A percentile compares a stretch with the other conserved stretches of the same genome.
Evolutionary conservation across 2,329 filamentous ascomycete genomes (phyloP).

Genomic region (Thelonectria blattea): DNA sequence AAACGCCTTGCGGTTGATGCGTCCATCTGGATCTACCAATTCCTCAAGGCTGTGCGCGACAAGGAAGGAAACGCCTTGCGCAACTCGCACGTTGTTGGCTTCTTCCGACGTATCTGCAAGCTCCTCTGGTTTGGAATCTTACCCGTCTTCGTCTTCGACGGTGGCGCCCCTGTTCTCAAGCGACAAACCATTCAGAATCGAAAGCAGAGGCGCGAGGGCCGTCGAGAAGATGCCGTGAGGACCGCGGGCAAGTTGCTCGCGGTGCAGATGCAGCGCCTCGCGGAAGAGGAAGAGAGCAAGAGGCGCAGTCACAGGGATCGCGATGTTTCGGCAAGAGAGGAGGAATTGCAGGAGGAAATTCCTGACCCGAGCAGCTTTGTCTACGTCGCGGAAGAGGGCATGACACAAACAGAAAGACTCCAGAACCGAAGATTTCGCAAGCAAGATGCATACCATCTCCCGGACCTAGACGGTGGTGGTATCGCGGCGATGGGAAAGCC

Average conservation of each 20-base stretch:
- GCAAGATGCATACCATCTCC: slow-evolving; percentile 94
- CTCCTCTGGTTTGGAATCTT: slow-evolving; percentile 95
- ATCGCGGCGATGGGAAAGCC: slow-evolving; percentile 87
- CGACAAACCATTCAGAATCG: slow-evolving; percentile 84
- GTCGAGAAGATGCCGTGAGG: slow-evolving; percentile 88
- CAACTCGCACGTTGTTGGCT: slow-evolving; percentile 95
- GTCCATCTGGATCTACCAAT: slow-evolving; percentile 99
- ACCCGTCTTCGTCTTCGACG: slow-evolving; percentile 97
- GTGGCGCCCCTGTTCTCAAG: slow-evolving; percentile 89
- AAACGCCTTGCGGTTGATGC: slow-evolving; percentile 97
- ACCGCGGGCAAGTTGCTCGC: slow-evolving; percentile 92
- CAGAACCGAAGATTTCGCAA: slow-evolving; percentile 82
- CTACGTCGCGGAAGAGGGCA: slow-evolving; percentile 88
- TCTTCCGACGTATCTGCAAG: slow-evolving; percentile 98
- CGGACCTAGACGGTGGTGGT: slow-evolving; percentile 77
- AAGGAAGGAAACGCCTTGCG: slow-evolving; percentile 97
- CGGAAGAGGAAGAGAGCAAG: slow-evolving; percentile 81
- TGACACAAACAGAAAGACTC: slow-evolving; percentile 77
- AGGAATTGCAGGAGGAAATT: slow-evolving; percentile 68
- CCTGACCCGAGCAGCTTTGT: slow-evolving; percentile 74
- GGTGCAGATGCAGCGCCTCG: slow-evolving; percentile 89
- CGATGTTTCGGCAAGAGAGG: slow-evolving; percentile 46
- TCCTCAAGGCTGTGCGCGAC: slow-evolving; percentile 97
- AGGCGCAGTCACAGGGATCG: slow-evolving; percentile 57
- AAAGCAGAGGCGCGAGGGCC: slow-evolving; percentile 81